Conservation (phyloP, 768 basidiomycete species). For the Leccinum aurantiacum region DNA sequence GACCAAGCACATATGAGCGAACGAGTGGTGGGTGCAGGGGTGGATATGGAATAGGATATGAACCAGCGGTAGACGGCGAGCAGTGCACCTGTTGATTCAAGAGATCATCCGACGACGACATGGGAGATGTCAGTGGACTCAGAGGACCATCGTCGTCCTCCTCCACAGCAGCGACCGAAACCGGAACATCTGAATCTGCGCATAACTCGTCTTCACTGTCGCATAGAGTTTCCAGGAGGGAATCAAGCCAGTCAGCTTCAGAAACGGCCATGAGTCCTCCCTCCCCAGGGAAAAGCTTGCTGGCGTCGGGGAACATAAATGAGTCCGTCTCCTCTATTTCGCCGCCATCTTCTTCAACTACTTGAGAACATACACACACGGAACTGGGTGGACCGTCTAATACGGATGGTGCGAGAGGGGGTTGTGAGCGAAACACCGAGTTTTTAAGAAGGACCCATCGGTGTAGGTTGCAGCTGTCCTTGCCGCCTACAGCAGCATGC, state of each 20-base stretch:
- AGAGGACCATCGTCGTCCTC: slow-evolving; percentile 58
- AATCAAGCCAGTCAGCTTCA: slow-evolving; percentile 82
- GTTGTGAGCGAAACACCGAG: slow-evolving; percentile 60
- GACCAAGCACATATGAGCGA: slow-evolving; percentile 51
- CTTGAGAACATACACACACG: slow-evolving; percentile 35
- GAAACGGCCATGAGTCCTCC: slow-evolving; percentile 43
- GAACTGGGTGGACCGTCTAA: slow-evolving; percentile 21
- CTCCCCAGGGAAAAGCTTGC: slow-evolving; percentile 45
- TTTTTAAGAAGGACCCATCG: slow-evolving; percentile 91
- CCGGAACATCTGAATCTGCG: slow-evolving; percentile 44
- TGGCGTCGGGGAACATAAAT: slow-evolving; percentile 82
- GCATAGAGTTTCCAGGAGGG: slow-evolving; percentile 69
- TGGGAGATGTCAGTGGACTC: slow-evolving; percentile 67
- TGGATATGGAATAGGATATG: slow-evolving; percentile 69
- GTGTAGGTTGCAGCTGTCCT: slow-evolving; percentile 74
- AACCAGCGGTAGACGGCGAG: slow-evolving; percentile 45
- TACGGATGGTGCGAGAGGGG: slow-evolving; percentile 36
- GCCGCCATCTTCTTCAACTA: slow-evolving; percentile 49
- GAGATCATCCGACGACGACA: slow-evolving; percentile 79
- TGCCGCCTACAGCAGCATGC: slow-evolving; percentile 57
- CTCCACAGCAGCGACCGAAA: slow-evolving; percentile 50
- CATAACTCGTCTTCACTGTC: slow-evolving; percentile 66
- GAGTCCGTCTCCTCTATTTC: slow-evolving; percentile 51
- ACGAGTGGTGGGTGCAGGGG: slow-evolving; percentile 58
- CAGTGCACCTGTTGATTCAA: slow-evolving; percentile 51